These are phyloP conservation scores for Danielia oregonensis DNA, from an alignment of 805 yeast genomes.

Conservation along the genomic window DNA sequence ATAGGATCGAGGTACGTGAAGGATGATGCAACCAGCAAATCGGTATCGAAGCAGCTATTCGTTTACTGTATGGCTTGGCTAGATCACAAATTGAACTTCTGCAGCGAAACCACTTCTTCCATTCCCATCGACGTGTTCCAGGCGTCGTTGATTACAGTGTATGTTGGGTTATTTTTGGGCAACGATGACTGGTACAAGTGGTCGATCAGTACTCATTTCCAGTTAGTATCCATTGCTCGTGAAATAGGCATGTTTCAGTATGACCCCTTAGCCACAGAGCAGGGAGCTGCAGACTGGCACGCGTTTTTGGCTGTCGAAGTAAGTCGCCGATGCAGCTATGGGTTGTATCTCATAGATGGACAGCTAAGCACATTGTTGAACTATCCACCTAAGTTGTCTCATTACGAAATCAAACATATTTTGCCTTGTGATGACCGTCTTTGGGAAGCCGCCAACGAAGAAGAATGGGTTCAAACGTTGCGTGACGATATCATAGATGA, in stretches of 20 bases:
- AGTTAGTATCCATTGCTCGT: neutral
- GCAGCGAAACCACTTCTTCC: no score
- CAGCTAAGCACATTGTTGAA: conserved; percentile 1
- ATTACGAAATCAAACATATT: conserved; percentile 1
- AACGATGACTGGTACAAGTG: neutral
- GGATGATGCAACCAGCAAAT: neutral
- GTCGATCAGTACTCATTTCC: neutral
- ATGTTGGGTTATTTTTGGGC: conserved; percentile 1
- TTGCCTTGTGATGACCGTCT: neutral
- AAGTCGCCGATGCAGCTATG: neutral
- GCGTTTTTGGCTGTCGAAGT: neutral
- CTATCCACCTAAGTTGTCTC: conserved; percentile 1
- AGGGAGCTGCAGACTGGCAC: neutral
- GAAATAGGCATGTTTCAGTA: conserved; percentile 2
- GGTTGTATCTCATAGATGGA: neutral
- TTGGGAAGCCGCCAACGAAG: neutral
- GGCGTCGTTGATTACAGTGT: neutral
- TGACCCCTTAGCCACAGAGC: neutral
- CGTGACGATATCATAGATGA: no score
- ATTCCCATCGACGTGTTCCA: neutral
- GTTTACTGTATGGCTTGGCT: neutral
- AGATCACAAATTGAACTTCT: neutral
- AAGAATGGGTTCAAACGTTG: no score
- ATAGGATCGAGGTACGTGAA: neutral
- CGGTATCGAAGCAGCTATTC: neutral